Evolutionary conservation across 2,329 filamentous ascomycete species (phyloP).

Genomic region (Ramularia endophylla): DNA sequence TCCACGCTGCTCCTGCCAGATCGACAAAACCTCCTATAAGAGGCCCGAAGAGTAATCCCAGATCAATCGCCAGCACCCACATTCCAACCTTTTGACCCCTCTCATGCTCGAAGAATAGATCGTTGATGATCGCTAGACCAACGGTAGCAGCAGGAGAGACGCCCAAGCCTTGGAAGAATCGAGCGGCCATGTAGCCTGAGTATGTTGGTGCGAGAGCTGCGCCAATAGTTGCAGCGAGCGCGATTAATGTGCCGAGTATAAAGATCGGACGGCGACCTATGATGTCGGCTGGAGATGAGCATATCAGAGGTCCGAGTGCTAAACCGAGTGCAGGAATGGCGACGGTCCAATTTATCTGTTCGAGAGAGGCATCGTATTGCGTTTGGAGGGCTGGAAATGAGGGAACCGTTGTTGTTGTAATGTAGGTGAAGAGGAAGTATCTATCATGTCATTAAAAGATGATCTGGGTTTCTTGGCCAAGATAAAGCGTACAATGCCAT

Average conservation of each 20-base stretch:
- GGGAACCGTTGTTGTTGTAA: slow-evolving; percentile 17
- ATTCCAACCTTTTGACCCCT: slow-evolving; percentile 16
- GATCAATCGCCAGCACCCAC: slow-evolving; percentile 16
- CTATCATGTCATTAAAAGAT: slow-evolving; percentile 2
- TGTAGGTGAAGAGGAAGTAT: slow-evolving; percentile 18
- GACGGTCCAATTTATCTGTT: slow-evolving; percentile 17
- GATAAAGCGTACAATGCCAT: slow-evolving; percentile 12
- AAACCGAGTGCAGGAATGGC: slow-evolving; percentile 16
- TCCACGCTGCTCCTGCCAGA: slow-evolving; percentile 12
- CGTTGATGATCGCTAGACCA: slow-evolving; percentile 16
- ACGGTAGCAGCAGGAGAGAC: slow-evolving; percentile 16
- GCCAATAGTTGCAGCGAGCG: slow-evolving; percentile 15
- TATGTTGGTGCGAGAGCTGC: slow-evolving; percentile 9
- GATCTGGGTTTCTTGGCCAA: not conserved
- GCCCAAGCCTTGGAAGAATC: slow-evolving; percentile 17
- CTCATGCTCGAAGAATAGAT: slow-evolving; percentile 17
- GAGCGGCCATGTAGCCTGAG: slow-evolving; percentile 14
- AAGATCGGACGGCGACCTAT: slow-evolving; percentile 15
- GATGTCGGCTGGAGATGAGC: slow-evolving; percentile 17
- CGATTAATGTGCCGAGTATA: slow-evolving; percentile 13
- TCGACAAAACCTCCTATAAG: slow-evolving; percentile 15
- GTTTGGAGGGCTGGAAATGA: slow-evolving; percentile 13
- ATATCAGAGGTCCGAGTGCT: slow-evolving; percentile 11
- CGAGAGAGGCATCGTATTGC: slow-evolving; percentile 12
- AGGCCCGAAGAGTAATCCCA: slow-evolving; percentile 13